Conservation (phyloP, 1,284 basidiomycete species). For the Fomitopsis betulina region DNA sequence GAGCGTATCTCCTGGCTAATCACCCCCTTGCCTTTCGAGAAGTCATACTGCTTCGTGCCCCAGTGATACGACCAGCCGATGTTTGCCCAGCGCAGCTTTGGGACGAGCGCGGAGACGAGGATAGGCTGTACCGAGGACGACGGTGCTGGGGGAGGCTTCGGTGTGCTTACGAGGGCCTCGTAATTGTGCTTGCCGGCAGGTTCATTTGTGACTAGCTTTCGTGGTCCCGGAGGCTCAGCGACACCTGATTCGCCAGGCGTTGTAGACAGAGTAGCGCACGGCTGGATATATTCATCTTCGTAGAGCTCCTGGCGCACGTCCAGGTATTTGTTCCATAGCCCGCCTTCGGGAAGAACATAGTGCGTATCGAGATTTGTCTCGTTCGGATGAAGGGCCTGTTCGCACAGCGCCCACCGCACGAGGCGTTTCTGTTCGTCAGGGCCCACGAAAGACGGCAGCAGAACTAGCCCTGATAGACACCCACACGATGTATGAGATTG, state of each 20-base stretch:
- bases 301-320: constrained; percentile 26
- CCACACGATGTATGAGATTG: neutral
- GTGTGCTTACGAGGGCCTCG: constrained; percentile 37
- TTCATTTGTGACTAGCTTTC: constrained; percentile 64
- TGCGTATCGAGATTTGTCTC: constrained; percentile 86
- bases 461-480: constrained; percentile 61
- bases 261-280: constrained; percentile 25
- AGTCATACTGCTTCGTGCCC: constrained; percentile 90
- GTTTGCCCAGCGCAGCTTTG: constrained; percentile 85
- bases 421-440: constrained; percentile 59
- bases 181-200: constrained; percentile 52
- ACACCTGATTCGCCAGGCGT: constrained; percentile 14
- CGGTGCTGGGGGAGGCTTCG: constrained; percentile 55
- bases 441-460: constrained; percentile 71
- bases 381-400: constrained; percentile 77
- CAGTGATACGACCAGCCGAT: constrained; percentile 92
- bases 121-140: constrained; percentile 48
- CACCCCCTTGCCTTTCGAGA: constrained; percentile 58
- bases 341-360: constrained; percentile 67
- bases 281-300: constrained; percentile 34
- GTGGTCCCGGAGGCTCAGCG: constrained; percentile 42
- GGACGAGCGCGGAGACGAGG: constrained; percentile 49
- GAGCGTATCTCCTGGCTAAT: constrained; percentile 53
- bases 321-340: constrained; percentile 67
- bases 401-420: constrained; percentile 62